Percentiles rank a stretch among this genome's conserved stretches.
These are phyloP conservation scores for Coprinopsis marcescibilis DNA, from an alignment of 768 basidiomycete species.

Conservation along the genomic window DNA sequence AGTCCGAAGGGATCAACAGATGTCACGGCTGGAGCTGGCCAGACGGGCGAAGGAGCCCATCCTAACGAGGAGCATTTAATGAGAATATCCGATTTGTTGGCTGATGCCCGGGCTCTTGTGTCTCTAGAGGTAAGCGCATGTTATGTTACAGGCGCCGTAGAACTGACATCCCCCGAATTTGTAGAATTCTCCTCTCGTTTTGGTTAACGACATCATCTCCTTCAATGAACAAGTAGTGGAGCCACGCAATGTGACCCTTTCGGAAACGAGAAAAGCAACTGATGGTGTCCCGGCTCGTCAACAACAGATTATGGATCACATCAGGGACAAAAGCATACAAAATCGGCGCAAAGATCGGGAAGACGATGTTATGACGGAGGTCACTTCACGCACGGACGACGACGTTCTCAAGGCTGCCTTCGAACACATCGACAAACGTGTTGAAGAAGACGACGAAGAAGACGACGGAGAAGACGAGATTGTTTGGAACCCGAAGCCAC, in stretches of 20 bases:
- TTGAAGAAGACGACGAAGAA: constrained; percentile 41
- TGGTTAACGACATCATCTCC: constrained; percentile 29
- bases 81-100: constrained; percentile 81
- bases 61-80: constrained; percentile 96
- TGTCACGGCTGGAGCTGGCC: constrained; percentile 16
- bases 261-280: constrained; percentile 8
- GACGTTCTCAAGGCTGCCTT: constrained; percentile 75
- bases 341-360: constrained; percentile 24
- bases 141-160: constrained; percentile 19
- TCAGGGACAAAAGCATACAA: constrained; percentile 20
- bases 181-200: constrained; percentile 38
- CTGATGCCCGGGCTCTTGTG: constrained; percentile 42
- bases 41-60: constrained; percentile 43
- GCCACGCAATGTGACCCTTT: constrained; percentile 11
- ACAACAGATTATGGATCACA: constrained; percentile 19
- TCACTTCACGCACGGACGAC: constrained; percentile 72
- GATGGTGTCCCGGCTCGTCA: constrained; percentile 13
- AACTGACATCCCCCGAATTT: constrained; percentile 26
- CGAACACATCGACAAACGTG: constrained; percentile 36
- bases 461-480: constrained; percentile 80
- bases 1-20: constrained; percentile 20
- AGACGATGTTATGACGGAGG: constrained; percentile 62
- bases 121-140: constrained; percentile 1
- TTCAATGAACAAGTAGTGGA: constrained; percentile 29
- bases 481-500: constrained; percentile 61